Evolutionary conservation across 352 stramenopile genomes (phyloP), one percentile per base, ranked within the genome.

Genomic region (Pythium scleroteichum): DNA sequence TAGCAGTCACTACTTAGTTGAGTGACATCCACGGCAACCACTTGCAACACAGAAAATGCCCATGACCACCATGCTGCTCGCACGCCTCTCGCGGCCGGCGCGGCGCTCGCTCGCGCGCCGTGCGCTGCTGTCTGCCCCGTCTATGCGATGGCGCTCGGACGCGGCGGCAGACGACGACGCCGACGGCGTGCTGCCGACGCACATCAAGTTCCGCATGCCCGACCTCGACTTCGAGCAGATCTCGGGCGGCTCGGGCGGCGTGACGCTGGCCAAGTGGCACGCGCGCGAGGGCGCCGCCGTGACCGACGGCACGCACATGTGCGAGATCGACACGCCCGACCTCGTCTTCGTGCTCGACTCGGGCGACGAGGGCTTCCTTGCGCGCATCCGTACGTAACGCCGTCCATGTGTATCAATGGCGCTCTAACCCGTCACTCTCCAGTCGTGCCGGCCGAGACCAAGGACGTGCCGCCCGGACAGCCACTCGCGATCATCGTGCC

Each of bases 181-280:
- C 6, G 38, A 24, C 23, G 24, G 38, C 26, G 29, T 94, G 39
- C 84, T 95, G 42, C 86, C 86, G 13, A 58, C 66, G 47, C 86
- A 95, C 69, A 87, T 88, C 67, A 93, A 93, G 73, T 93, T 95
- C 71, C 84, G 86, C 64, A 92, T 95, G 81, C 80, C 85, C 22
- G 84, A 95, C 63, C 59, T 95, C 55, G 78, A 95, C 64, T 92
- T 95, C 67, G 81, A 89, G 82, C 74, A 82, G 42, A 82, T 92
- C 55, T 85, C 75, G 29, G 77, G 77, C 33, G 76, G 75, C 9
- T 57, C 64, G 0, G 71, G 67, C 48, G 74, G 75, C 47, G 79
- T 75, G 69, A 90, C 78, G 59, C 72, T 95, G 40, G 68, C 78
- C 69, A 92, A 92, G 69, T 95, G 85, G 85, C 78, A 87, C 57